A percentile compares a stretch with the other conserved stretches of the same genome.
Conservation (phyloP, 176 grass and related monocot genomes). For the Stipa capillata region DNA sequence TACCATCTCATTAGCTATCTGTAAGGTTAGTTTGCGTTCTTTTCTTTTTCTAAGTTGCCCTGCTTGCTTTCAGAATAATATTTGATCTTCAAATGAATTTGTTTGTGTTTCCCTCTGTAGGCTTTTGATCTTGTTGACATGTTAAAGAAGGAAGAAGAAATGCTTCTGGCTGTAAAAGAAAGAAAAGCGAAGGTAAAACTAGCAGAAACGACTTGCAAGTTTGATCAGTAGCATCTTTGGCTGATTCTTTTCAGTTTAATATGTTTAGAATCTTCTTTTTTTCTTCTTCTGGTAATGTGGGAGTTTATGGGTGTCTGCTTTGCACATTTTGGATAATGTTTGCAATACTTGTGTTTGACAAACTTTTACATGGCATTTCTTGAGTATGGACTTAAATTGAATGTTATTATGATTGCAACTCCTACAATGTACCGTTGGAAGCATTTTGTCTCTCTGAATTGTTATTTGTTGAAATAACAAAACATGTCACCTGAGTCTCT, state of each 20-base stretch:
- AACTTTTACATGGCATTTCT: not conserved
- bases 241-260: not conserved
- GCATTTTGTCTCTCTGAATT: not conserved
- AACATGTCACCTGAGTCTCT: not conserved
- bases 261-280: not conserved
- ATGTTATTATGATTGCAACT: not conserved
- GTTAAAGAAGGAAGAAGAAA: constrained; percentile 88
- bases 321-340: not conserved
- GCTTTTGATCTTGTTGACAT: constrained; percentile 89
- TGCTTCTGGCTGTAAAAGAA: constrained; percentile 79
- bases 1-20: constrained; percentile 60
- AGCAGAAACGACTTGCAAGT: not conserved
- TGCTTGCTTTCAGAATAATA: not conserved
- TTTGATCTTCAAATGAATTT: not conserved
- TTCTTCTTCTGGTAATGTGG: not conserved
- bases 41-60: not conserved
- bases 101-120: constrained; percentile 10
- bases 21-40: constrained; percentile 54
- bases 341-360: not conserved
- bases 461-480: not conserved
- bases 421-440: not conserved
- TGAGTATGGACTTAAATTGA: not conserved
- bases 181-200: constrained; percentile 52
- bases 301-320: not conserved
- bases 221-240: not conserved